Evolutionary conservation across 1,139 yeast species (phyloP).

Genomic region (Barnettozyma hawaiiensis): DNA sequence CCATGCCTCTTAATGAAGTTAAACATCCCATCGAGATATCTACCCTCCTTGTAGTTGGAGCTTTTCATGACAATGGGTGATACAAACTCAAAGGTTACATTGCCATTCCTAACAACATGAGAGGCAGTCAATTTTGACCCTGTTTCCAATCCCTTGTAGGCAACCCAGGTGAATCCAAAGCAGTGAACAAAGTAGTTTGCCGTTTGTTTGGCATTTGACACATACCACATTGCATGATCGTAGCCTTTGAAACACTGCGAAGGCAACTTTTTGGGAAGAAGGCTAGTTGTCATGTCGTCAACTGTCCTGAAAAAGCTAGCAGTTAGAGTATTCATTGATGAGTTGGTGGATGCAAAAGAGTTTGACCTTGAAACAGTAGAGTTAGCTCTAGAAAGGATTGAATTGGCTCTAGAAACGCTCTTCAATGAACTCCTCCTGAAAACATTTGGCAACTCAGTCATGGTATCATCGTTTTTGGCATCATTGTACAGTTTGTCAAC

Average conservation of each 20-base stretch:
- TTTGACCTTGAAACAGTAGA: background rate
- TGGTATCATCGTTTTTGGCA: background rate
- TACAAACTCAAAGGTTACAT: slow-evolving; percentile 49
- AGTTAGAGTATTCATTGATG: slow-evolving; percentile 1
- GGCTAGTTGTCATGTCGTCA: background rate
- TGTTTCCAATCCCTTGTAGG: slow-evolving; percentile 62
- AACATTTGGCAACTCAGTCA: background rate
- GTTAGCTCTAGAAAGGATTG: background rate
- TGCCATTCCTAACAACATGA: slow-evolving; percentile 57
- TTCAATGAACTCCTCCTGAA: background rate
- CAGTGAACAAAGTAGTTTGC: slow-evolving; percentile 48
- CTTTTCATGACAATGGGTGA: slow-evolving; percentile 31
- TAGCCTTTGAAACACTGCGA: slow-evolving; percentile 32
- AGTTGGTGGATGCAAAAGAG: background rate
- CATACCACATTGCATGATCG: slow-evolving; percentile 54
- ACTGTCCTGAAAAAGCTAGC: background rate
- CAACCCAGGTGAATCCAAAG: slow-evolving; percentile 61
- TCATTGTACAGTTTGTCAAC: slow-evolving; percentile 5
- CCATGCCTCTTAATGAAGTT: slow-evolving; percentile 57
- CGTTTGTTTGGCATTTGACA: slow-evolving; percentile 62
- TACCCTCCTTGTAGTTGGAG: slow-evolving; percentile 17
- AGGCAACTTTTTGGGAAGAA: background rate
- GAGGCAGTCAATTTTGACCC: slow-evolving; percentile 52
- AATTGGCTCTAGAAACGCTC: background rate
- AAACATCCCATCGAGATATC: slow-evolving; percentile 35